phyloP scores from a whole-genome alignment of 768 basidiomycete species.

The Guyanaporus albipodus region DNA sequence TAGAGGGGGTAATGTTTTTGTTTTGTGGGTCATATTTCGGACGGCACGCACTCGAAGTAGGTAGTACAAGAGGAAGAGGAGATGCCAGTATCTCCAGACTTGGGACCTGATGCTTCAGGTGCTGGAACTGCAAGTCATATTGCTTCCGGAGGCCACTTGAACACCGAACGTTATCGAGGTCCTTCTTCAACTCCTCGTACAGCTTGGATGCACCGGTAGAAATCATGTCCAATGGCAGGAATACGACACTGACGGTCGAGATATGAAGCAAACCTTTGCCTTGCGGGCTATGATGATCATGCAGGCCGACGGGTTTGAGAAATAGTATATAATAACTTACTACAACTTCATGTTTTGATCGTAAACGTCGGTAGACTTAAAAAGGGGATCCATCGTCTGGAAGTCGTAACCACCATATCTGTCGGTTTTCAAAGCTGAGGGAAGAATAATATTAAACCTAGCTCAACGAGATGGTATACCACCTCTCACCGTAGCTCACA shows the following conservation, averaged over 20 bases:
- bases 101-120: constrained; percentile 1
- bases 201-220: neutral
- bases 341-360: neutral
- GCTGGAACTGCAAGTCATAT: constrained; percentile 1
- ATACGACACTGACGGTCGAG: neutral
- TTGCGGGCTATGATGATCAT: neutral
- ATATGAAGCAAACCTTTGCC: constrained; percentile 2
- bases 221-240: neutral
- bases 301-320: neutral
- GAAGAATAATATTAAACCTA: neutral
- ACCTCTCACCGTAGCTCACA: neutral
- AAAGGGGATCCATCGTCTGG: neutral
- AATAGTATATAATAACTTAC: neutral
- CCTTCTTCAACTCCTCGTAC: neutral
- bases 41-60: neutral
- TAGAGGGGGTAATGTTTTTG: neutral
- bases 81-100: neutral
- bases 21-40: neutral
- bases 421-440: neutral
- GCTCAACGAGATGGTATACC: neutral
- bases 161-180: neutral
- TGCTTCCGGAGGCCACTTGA: constrained; percentile 1
- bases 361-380: neutral
- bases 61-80: neutral
- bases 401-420: neutral